phyloP scores from a whole-genome alignment of 164 flowering plant genomes.

The Dillenia suffruticosa region DNA sequence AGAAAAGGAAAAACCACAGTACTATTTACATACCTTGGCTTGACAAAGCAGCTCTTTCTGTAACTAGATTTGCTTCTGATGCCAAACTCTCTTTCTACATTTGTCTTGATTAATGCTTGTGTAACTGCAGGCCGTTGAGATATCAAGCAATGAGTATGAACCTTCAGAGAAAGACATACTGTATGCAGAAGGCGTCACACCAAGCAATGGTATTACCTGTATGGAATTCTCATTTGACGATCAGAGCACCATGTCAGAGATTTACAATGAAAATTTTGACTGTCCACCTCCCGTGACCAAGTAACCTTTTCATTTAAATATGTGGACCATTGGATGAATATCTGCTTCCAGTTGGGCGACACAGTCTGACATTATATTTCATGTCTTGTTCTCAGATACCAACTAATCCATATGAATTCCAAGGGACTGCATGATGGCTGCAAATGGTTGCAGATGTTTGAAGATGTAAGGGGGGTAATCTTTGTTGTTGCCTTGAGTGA shows the following conservation, averaged over 20 bases:
- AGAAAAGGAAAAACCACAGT: too few relatives aligned
- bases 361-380: too few relatives aligned
- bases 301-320: slow-evolving; percentile 9
- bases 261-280: slow-evolving; percentile 26
- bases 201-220: slow-evolving; percentile 32
- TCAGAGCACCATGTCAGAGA: slow-evolving; percentile 32
- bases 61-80: too few relatives aligned
- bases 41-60: too few relatives aligned
- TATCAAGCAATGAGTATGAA: slow-evolving; percentile 42
- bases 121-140: slow-evolving; percentile 33
- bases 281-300: slow-evolving; percentile 24
- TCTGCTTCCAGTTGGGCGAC: too few relatives aligned
- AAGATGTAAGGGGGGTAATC: slow-evolving; percentile 44
- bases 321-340: too few relatives aligned
- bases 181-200: slow-evolving; percentile 41
- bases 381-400: slow-evolving; percentile 23
- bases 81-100: too few relatives aligned
- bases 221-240: slow-evolving; percentile 35
- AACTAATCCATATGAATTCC: slow-evolving; percentile 41
- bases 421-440: slow-evolving; percentile 45
- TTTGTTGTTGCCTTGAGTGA: slow-evolving; percentile 47
- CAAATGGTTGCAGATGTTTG: slow-evolving; percentile 64
- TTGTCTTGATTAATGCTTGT: too few relatives aligned
- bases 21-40: too few relatives aligned
- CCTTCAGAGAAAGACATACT: slow-evolving; percentile 41